A percentile compares a stretch with the other conserved stretches of the same genome.
Evolutionary conservation across 1,139 yeast species (phyloP).

Genomic region (Arxiozyma bovina): DNA sequence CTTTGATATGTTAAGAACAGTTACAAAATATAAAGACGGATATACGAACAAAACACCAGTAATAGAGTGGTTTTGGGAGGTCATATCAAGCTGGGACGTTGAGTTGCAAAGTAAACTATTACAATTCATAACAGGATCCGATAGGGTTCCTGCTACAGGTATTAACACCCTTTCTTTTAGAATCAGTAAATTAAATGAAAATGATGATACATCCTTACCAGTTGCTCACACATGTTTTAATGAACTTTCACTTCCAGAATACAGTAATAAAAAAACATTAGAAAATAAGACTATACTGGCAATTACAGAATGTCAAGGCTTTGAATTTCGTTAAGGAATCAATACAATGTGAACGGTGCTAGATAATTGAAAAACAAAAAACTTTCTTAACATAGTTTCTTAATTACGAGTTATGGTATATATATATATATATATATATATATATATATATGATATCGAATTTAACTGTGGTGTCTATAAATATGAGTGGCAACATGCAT

Average conservation of each 20-base stretch:
- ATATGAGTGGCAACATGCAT: background rate
- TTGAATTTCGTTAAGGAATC: slow-evolving; percentile 44
- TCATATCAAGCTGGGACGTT: slow-evolving; percentile 41
- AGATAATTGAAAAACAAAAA: background rate
- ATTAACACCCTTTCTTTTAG: slow-evolving; percentile 63
- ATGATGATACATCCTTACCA: slow-evolving; percentile 49
- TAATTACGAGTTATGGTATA: too few species aligned
- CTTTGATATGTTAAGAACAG: slow-evolving; percentile 53
- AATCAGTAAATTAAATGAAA: slow-evolving; percentile 41
- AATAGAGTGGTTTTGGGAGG: slow-evolving; percentile 81
- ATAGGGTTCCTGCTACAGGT: slow-evolving; percentile 89
- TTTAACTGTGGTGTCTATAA: background rate
- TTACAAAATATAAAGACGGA: slow-evolving; percentile 69
- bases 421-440: too few species aligned
- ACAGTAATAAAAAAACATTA: slow-evolving; percentile 45
- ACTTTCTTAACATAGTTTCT: background rate
- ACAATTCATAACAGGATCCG: slow-evolving; percentile 81
- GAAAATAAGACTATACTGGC: slow-evolving; percentile 53
- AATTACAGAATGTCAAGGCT: slow-evolving; percentile 73
- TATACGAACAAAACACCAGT: slow-evolving; percentile 32
- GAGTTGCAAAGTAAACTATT: slow-evolving; percentile 53
- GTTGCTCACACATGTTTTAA: slow-evolving; percentile 91
- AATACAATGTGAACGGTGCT: background rate
- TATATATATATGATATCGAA: too few species aligned
- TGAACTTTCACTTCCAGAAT: slow-evolving; percentile 70